Conservation (phyloP, 371 early-diverging fungal species). For the Mycotypha africana region DNA sequence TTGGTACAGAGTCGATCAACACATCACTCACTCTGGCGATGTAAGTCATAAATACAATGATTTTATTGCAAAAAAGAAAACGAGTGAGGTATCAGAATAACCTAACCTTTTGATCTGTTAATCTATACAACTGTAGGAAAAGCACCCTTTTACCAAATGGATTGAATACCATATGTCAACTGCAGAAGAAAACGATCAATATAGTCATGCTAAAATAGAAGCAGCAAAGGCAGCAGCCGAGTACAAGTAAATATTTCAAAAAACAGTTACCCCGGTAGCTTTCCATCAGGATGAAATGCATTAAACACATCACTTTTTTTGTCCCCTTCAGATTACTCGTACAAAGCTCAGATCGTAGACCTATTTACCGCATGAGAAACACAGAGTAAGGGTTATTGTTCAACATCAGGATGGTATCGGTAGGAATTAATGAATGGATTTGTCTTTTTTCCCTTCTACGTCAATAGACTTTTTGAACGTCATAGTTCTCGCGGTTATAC, state of each 20-base stretch:
- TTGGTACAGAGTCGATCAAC: conserved; percentile 37
- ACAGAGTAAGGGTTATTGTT: conserved; percentile 48
- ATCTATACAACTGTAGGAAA: conserved; percentile 25
- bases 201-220: conserved; percentile 21
- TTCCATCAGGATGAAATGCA: background rate
- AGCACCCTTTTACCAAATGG: conserved; percentile 43
- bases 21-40: conserved; percentile 22
- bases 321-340: conserved; percentile 24
- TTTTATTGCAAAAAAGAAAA: background rate
- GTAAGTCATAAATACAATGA: conserved; percentile 5
- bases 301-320: background rate
- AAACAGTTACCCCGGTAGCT: too few relatives aligned
- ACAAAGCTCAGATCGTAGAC: conserved; percentile 44
- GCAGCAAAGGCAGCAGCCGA: conserved; percentile 33
- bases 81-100: too few relatives aligned
- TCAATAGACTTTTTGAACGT: conserved; percentile 37
- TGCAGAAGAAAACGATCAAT: conserved; percentile 24
- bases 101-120: background rate
- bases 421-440: too few relatives aligned
- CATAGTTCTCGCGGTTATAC: conserved; percentile 36
- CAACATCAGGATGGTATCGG: too few relatives aligned
- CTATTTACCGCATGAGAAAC: conserved; percentile 42
- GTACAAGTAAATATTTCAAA: conserved; percentile 30
- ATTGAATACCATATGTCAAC: conserved; percentile 40
- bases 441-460: too few relatives aligned